These are phyloP conservation scores for Hymenotorrendiella dingleyae DNA, from an alignment of 2,329 filamentous ascomycete genomes.

Conservation along the genomic window DNA sequence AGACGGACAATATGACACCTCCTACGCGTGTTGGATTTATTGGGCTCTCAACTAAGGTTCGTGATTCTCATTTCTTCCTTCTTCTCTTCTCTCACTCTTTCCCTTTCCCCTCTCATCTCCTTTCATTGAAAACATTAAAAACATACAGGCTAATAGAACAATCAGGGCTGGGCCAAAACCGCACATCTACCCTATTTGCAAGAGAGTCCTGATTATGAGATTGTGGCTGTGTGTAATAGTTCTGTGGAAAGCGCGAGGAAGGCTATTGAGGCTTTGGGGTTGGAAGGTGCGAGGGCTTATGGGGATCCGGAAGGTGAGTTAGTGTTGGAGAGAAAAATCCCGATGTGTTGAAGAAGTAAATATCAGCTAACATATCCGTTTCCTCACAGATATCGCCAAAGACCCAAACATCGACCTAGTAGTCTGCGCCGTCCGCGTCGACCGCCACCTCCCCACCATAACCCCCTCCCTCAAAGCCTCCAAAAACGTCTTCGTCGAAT, in stretches of 20 bases:
- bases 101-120: too few species aligned
- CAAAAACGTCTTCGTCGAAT: conserved; percentile 45
- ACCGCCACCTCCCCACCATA: conserved; percentile 37
- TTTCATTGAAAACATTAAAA: too few species aligned
- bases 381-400: conserved; percentile 37
- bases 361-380: background rate
- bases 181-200: conserved; percentile 33
- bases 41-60: conserved; percentile 15
- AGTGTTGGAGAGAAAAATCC: too few species aligned
- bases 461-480: conserved; percentile 38
- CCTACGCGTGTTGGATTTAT: conserved; percentile 21
- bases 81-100: too few species aligned
- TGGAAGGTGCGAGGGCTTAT: conserved; percentile 39
- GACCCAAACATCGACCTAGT: conserved; percentile 44
- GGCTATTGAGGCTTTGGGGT: conserved; percentile 36
- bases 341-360: background rate
- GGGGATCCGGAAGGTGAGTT: conserved; percentile 31
- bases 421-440: conserved; percentile 40
- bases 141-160: too few species aligned
- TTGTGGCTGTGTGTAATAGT: conserved; percentile 46
- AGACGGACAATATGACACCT: too few species aligned
- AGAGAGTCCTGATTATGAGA: conserved; percentile 33
- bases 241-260: conserved; percentile 36
- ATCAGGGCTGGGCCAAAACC: conserved; percentile 29
- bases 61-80: too few species aligned